phyloP scores from a whole-genome alignment of 2,329 filamentous ascomycete genomes.

The Mollisia scopiformis region DNA sequence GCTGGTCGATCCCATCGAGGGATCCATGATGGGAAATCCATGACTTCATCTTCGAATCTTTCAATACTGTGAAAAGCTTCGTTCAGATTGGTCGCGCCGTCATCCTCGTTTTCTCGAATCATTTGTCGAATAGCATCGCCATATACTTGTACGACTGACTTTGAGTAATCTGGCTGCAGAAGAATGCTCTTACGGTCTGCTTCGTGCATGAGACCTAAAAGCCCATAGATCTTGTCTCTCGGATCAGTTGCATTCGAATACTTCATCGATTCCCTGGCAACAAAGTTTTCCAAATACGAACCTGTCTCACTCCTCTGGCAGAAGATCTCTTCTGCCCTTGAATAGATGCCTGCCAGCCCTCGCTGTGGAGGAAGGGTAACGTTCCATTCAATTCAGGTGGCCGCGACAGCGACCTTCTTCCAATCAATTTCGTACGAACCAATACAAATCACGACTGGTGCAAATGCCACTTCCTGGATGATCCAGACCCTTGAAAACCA shows the following conservation, averaged over 20 bases:
- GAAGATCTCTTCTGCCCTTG: not conserved
- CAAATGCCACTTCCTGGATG: not conserved
- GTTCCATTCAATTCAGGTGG: not conserved
- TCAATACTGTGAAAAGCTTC: too few relatives aligned
- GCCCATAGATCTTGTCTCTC: not conserved
- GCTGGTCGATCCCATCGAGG: too few relatives aligned
- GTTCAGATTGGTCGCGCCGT: too few relatives aligned
- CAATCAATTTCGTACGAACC: not conserved
- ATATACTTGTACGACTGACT: too few relatives aligned
- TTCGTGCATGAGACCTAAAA: too few relatives aligned
- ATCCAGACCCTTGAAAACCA: not conserved
- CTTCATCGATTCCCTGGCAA: not conserved
- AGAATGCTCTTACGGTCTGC: too few relatives aligned
- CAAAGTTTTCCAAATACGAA: not conserved
- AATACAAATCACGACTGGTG: not conserved
- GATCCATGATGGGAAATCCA: too few relatives aligned
- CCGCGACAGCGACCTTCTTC: not conserved
- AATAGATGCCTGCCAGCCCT: not conserved
- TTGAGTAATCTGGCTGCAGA: too few relatives aligned
- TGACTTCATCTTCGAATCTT: too few relatives aligned
- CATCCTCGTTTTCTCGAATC: too few relatives aligned
- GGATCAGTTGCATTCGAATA: not conserved
- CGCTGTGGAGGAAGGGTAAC: not conserved
- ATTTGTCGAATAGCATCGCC: too few relatives aligned
- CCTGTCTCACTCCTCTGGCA: not conserved